Evolutionary conservation across 495 filamentous ascomycete genomes (phyloP).

Genomic region (Symbiotaphrina buchneri): DNA sequence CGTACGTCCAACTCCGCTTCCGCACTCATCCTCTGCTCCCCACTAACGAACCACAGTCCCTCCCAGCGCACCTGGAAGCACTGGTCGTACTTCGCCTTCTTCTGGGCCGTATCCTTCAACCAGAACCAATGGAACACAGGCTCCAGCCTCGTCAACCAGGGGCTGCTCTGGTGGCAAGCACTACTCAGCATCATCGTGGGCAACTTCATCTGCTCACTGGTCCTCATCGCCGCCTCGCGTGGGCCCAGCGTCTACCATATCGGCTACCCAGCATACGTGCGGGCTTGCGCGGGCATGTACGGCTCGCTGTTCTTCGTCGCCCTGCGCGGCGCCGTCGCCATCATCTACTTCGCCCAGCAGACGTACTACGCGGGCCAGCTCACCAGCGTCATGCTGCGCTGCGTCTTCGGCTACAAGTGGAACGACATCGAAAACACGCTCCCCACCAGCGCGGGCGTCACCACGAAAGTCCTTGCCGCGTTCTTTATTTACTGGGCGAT

Average conservation of each 20-base stretch:
- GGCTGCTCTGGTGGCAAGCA: slow-evolving; percentile 3
- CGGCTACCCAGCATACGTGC: slow-evolving; percentile 4
- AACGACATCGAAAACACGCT: too few species aligned
- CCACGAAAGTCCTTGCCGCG: too few species aligned
- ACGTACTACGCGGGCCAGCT: slow-evolving; percentile 3
- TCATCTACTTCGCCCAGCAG: slow-evolving; percentile 2
- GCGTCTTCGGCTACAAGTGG: too few species aligned
- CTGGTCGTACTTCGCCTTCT: too few species aligned
- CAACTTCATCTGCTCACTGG: slow-evolving; percentile 1
- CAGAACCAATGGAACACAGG: too few species aligned
- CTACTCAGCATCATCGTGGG: slow-evolving; percentile 1
- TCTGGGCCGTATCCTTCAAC: too few species aligned
- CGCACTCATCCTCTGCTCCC: too few species aligned
- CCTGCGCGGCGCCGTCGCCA: slow-evolving; percentile 3
- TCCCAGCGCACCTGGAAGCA: too few species aligned
- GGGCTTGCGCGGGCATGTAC: background rate
- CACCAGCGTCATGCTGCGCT: slow-evolving; percentile 1
- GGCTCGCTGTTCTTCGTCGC: slow-evolving; percentile 3
- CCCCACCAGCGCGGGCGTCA: too few species aligned
- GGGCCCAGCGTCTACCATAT: slow-evolving; percentile 3
- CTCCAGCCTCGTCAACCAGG: slow-evolving; percentile 8
- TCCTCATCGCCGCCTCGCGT: slow-evolving; percentile 3
- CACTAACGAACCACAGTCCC: too few species aligned
- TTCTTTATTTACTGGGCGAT: too few species aligned
- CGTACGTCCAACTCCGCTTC: too few species aligned